Percentiles rank a stretch among this genome's conserved stretches.
Evolutionary conservation across 441 rosid species (phyloP).

Genomic region (Rhodomyrtus psidioides): DNA sequence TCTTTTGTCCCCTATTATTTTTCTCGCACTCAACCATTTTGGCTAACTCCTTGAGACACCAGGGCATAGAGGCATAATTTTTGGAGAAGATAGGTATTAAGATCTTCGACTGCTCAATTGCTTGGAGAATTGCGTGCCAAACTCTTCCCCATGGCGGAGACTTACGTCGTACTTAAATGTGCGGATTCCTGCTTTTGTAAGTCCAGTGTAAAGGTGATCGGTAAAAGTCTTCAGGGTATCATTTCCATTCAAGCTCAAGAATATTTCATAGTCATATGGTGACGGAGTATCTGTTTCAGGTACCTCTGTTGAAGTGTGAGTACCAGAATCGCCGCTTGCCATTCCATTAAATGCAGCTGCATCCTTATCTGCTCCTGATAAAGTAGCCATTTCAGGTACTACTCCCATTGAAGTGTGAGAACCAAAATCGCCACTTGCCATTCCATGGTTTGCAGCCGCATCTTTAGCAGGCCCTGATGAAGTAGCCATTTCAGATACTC

Average conservation of each 20-base stretch:
- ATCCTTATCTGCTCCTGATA: too few relatives aligned
- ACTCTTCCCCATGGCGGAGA: not conserved
- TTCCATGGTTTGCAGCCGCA: too few relatives aligned
- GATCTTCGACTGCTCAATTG: not conserved
- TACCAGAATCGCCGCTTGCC: not conserved
- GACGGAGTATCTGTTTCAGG: too few relatives aligned
- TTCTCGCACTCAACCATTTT: not conserved
- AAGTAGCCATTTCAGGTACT: too few relatives aligned
- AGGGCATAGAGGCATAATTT: not conserved
- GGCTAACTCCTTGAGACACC: not conserved
- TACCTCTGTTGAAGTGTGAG: too few relatives aligned
- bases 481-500: too few relatives aligned
- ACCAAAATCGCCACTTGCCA: too few relatives aligned
- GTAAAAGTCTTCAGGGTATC: not conserved
- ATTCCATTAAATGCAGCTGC: too few relatives aligned
- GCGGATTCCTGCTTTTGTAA: not conserved
- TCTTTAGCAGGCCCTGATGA: too few relatives aligned
- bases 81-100: not conserved
- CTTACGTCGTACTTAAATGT: not conserved
- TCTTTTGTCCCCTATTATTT: accelerated
- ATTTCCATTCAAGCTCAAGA: not conserved
- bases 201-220: not conserved
- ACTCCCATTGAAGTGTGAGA: too few relatives aligned
- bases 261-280: not conserved
- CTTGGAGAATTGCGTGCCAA: not conserved